These are phyloP conservation scores for Chlorella sorokiniana DNA, from an alignment of 139 green algal species.

Conservation along the genomic window DNA sequence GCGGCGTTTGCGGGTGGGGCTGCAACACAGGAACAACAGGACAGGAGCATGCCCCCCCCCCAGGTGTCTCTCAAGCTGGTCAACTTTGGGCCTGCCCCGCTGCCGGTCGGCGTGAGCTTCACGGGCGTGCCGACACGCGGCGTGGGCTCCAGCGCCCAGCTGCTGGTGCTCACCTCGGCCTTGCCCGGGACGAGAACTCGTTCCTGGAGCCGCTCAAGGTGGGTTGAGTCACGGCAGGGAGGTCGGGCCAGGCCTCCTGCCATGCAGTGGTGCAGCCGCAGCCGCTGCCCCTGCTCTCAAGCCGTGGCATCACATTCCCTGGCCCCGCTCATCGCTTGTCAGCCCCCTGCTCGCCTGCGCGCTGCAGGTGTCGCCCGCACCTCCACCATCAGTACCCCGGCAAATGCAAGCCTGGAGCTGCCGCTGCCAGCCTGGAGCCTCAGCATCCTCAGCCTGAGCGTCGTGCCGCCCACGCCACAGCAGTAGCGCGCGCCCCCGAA, in stretches of 20 bases:
- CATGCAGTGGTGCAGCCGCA: no score
- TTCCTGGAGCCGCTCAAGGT: conserved; percentile 41
- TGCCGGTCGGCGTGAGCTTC: background rate
- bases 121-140: background rate
- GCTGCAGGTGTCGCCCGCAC: background rate
- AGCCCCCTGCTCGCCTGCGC: background rate
- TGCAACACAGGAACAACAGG: no score
- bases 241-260: background rate
- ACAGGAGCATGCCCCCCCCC: no score
- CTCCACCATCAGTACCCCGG: background rate
- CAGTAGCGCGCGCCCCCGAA: background rate
- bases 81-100: conserved; percentile 14
- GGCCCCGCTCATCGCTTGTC: no score
- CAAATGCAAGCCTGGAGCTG: background rate
- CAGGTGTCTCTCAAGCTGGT: conserved; percentile 47
- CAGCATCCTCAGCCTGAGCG: background rate
- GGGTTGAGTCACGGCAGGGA: background rate
- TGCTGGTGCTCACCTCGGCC: conserved; percentile 17
- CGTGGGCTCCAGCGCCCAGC: background rate
- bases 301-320: no score
- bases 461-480: background rate
- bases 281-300: no score
- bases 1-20: no score
- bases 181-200: conserved; percentile 34
- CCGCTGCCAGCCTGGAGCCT: background rate